Conservation (phyloP, 2,329 filamentous ascomycete species). For the Colletotrichum tanaceti region DNA sequence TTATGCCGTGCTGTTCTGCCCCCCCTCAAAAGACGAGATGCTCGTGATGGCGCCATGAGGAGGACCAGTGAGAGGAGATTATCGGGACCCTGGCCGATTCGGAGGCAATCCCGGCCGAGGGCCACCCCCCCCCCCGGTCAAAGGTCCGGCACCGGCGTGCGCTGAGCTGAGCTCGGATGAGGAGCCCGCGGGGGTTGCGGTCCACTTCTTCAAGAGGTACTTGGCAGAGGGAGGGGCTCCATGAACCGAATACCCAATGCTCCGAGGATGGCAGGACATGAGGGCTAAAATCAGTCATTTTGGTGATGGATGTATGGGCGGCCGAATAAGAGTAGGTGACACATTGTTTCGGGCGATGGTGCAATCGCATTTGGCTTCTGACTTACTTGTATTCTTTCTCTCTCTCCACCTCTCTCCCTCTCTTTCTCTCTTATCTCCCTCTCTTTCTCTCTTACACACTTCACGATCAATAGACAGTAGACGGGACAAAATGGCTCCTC, state of each 20-base stretch:
- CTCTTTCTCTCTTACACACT: neutral
- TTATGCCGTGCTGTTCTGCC: too few species aligned
- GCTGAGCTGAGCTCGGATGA: slow-evolving; percentile 20
- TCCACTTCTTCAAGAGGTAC: slow-evolving; percentile 21
- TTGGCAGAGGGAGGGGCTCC: neutral
- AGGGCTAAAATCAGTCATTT: slow-evolving; percentile 5
- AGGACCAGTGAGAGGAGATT: neutral
- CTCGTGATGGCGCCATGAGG: neutral
- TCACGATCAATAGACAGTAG: neutral
- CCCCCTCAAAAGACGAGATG: neutral
- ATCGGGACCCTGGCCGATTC: slow-evolving; percentile 32
- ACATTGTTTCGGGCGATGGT: too few species aligned
- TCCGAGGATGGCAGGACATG: slow-evolving; percentile 16
- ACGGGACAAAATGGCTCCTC: slow-evolving; percentile 20
- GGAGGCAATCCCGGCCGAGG: slow-evolving; percentile 27
- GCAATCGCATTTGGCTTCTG: neutral
- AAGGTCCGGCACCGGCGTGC: slow-evolving; percentile 33
- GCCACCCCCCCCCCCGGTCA: neutral
- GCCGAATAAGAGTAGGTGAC: slow-evolving; percentile 26
- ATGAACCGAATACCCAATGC: slow-evolving; percentile 16
- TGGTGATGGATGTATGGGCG: neutral
- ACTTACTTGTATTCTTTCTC: too few species aligned
- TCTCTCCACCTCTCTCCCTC: too few species aligned
- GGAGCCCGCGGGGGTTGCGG: slow-evolving; percentile 26
- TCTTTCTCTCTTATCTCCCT: too few species aligned